Percentiles rank a stretch among this genome's conserved stretches.
These are phyloP conservation scores for Marasmius fiardii DNA, from an alignment of 1,284 basidiomycete genomes.

Conservation along the genomic window DNA sequence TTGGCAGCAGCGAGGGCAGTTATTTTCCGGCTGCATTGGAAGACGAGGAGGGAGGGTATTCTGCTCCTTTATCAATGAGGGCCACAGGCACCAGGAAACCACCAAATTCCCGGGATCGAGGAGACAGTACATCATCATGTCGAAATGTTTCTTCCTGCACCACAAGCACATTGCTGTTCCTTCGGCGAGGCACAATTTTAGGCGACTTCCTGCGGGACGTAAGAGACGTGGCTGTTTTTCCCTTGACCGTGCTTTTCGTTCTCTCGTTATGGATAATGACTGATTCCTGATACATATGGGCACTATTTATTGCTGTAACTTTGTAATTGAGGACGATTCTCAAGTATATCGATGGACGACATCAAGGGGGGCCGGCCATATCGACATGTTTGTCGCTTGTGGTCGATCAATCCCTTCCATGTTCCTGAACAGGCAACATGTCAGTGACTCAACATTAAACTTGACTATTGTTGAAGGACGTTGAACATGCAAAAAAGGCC, in stretches of 20 bases:
- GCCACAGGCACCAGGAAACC: too few relatives aligned
- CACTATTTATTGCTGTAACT: not conserved
- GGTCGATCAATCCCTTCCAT: not conserved
- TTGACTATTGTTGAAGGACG: not conserved
- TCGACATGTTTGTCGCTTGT: not conserved
- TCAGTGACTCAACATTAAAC: not conserved
- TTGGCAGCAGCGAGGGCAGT: not conserved
- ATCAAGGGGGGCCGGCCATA: not conserved
- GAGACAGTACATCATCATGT: too few relatives aligned
- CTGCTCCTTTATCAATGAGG: not conserved
- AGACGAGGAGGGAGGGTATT: constrained; percentile 1
- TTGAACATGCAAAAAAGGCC: not conserved
- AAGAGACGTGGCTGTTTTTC: constrained; percentile 37
- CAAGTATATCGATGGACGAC: not conserved
- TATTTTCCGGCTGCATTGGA: not conserved
- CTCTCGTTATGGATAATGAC: constrained; percentile 30
- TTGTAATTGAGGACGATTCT: not conserved
- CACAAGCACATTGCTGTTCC: not conserved
- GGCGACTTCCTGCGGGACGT: constrained; percentile 30
- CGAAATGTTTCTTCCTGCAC: too few relatives aligned
- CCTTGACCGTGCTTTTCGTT: constrained; percentile 31
- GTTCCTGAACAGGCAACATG: not conserved
- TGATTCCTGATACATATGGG: constrained; percentile 3
- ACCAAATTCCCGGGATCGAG: too few relatives aligned
- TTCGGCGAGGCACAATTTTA: constrained; percentile 18